Base-by-base conservation (phyloP, 2,329 filamentous ascomycete species). In the Dothideomycetidae sp. region DNA sequence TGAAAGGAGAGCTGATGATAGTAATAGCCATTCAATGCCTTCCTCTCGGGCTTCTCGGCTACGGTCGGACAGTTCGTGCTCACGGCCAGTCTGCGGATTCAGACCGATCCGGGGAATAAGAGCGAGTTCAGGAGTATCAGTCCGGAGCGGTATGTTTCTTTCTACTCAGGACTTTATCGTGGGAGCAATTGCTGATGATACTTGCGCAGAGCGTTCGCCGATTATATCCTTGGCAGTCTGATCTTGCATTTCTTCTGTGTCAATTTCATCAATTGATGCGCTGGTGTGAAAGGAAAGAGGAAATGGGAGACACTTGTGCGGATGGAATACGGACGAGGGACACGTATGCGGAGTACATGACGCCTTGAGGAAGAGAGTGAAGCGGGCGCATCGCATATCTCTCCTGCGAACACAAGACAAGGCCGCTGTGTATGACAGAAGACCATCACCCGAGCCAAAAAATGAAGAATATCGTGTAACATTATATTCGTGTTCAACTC, bases 241-340 rank as follows among this genome's bases (percentile, higher is more conserved):
- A 83, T 96, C 57, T 65, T 96, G 59, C 90, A 98, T 67, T 93
- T 96, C 66, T 98, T 98, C 70, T 94, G 86, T 63, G 77, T 96
- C 58, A 98, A 98, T 71, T 98, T 98, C 62, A 96, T 98, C 68
- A 98, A 98, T 71, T 98, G 70, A n/a, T 7, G 21, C n/a, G 7
- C 7, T 26, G 21, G n/a, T 7, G n/a, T n/a, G 7, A 26, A 7
- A n/a, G 21, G 21, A 26, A n/a, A n/a, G 21, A 26, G 7, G 21
- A 26, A 7, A 26, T 26, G 21, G 21, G n/a, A 26, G 21, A 26
- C 7, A n/a, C n/a, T 7, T 26, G 21, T 7, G 21, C 7, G n/a
- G 21, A n/a, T 7, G 21, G 21, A 26, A 7, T 7, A n/a, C 21
- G 21, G n/a, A 26, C 7, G 21, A 26, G 21, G n/a, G 21, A 26